Conservation (phyloP, 2,329 filamentous ascomycete species). For the Rhynchosporium agropyri region DNA sequence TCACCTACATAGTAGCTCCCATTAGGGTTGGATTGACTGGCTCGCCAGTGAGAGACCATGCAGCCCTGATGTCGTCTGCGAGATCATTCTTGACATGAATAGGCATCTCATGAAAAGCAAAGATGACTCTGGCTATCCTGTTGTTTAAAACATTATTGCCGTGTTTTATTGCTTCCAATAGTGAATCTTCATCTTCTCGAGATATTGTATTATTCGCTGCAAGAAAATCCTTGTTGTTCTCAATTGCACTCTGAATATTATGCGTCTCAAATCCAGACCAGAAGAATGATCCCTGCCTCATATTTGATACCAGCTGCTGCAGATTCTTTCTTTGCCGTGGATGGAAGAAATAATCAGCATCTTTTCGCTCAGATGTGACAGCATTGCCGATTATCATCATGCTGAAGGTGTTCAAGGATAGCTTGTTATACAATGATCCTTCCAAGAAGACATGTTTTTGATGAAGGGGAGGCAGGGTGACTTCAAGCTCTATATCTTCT, state of each 20-base stretch:
- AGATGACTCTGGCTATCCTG: slow-evolving; percentile 66
- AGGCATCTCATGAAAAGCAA: slow-evolving; percentile 75
- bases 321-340: slow-evolving; percentile 69
- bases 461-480: slow-evolving; percentile 69
- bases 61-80: slow-evolving; percentile 58
- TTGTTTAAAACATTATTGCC: slow-evolving; percentile 64
- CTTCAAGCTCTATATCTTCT: slow-evolving; percentile 66
- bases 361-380: slow-evolving; percentile 81
- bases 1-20: slow-evolving; percentile 50
- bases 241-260: slow-evolving; percentile 65
- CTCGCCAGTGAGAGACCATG: slow-evolving; percentile 68
- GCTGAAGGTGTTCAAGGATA: slow-evolving; percentile 82
- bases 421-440: slow-evolving; percentile 81
- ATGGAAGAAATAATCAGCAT: slow-evolving; percentile 89
- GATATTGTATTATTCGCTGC: slow-evolving; percentile 60
- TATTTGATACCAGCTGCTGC: slow-evolving; percentile 70
- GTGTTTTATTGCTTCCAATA: slow-evolving; percentile 66
- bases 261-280: slow-evolving; percentile 70
- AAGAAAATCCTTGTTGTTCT: slow-evolving; percentile 70
- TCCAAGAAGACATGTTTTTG: slow-evolving; percentile 75
- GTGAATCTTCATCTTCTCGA: slow-evolving; percentile 59
- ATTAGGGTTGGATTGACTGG: slow-evolving; percentile 53
- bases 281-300: slow-evolving; percentile 84
- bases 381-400: slow-evolving; percentile 85
- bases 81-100: slow-evolving; percentile 67